Conservation (phyloP, 208 protist species). For the Trypanosoma brucei region DNA sequence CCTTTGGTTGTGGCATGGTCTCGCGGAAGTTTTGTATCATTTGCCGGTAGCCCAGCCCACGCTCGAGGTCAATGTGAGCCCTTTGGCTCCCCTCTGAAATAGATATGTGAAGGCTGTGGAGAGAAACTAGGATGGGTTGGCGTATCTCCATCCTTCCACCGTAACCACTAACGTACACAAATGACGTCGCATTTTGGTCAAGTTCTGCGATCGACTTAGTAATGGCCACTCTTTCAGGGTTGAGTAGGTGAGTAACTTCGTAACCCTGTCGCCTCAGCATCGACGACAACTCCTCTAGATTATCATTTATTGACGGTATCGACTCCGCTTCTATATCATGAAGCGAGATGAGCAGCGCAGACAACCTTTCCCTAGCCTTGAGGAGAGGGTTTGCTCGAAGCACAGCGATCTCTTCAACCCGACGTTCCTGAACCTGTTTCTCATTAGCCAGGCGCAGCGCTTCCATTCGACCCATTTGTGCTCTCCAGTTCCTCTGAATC, state of each 20-base stretch:
- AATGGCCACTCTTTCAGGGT: conserved; percentile 40
- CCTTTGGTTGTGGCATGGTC: conserved; percentile 39
- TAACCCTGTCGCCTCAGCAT: conserved; percentile 71
- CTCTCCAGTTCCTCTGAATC: conserved; percentile 83
- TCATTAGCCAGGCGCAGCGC: conserved; percentile 28
- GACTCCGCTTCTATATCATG: conserved; percentile 39
- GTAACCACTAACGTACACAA: conserved; percentile 86
- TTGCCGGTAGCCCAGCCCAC: conserved; percentile 24
- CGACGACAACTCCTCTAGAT: conserved; percentile 40
- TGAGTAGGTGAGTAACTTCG: conserved; percentile 49
- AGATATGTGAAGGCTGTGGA: conserved; percentile 52
- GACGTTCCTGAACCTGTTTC: conserved; percentile 54
- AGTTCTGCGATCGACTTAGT: conserved; percentile 57
- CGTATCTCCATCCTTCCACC: conserved; percentile 65
- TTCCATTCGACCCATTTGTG: conserved; percentile 34
- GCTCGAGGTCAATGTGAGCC: conserved; percentile 42
- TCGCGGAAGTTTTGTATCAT: conserved; percentile 30
- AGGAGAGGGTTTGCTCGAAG: conserved; percentile 65
- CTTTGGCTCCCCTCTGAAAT: conserved; percentile 56
- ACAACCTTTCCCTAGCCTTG: conserved; percentile 54
- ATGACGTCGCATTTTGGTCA: conserved; percentile 53
- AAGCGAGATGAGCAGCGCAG: conserved; percentile 70
- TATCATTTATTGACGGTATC: conserved; percentile 42
- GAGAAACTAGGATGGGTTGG: conserved; percentile 56
- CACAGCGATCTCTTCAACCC: conserved; percentile 71